Conservation (phyloP, 148 eudicot species). For the Camellia granthamiana region DNA sequence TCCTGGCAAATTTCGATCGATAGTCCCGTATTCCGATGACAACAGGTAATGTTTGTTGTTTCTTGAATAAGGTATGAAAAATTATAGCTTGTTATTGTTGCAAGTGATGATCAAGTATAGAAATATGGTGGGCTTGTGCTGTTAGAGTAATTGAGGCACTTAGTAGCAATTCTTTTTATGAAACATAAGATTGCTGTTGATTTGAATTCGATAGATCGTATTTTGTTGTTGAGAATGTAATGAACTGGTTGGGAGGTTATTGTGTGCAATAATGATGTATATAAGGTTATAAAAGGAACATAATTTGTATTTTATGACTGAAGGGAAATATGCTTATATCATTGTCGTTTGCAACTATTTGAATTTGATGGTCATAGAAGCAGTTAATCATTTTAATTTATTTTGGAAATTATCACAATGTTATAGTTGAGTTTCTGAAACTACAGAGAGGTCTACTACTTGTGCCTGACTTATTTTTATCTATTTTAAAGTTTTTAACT, state of each 20-base stretch:
- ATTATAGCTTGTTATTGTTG: neutral
- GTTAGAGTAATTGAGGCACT: neutral
- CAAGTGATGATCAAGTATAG: neutral
- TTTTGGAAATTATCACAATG: neutral
- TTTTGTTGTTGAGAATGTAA: neutral
- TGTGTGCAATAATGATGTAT: neutral
- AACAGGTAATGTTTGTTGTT: slow-evolving; percentile 49
- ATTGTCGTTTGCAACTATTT: neutral
- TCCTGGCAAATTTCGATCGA: slow-evolving; percentile 70
- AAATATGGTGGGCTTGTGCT: neutral
- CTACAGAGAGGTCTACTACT: neutral
- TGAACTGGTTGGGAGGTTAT: neutral
- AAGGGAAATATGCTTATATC: neutral
- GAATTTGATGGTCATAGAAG: neutral
- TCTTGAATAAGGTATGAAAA: neutral
- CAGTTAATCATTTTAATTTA: too few species aligned
- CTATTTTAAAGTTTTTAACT: neutral
- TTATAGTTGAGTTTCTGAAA: neutral
- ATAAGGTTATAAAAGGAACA: neutral
- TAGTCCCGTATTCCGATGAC: slow-evolving; percentile 75
- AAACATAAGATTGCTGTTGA: neutral
- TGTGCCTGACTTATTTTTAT: neutral
- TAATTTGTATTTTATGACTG: neutral
- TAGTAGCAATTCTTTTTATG: neutral
- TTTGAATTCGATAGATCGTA: neutral